A percentile compares a stretch with the other conserved stretches of the same genome.
Conservation (phyloP, 2,329 filamentous ascomycete species). For the Thyridium curvatum region DNA sequence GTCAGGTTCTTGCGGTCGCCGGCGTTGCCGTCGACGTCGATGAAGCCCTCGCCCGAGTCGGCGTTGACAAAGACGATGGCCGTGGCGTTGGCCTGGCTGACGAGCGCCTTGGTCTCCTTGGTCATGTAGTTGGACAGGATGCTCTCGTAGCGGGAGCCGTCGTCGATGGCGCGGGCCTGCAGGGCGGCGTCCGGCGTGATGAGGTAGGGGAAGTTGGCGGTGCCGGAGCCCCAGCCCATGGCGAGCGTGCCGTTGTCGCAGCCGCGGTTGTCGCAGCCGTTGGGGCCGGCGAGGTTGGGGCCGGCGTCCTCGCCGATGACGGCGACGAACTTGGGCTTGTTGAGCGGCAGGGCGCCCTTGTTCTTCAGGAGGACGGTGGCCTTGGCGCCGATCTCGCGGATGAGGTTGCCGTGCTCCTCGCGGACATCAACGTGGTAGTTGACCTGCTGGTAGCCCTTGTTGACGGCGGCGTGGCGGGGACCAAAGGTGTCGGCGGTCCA, state of each 20-base stretch:
- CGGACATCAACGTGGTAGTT: conserved; percentile 84
- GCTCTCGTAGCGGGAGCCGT: conserved; percentile 56
- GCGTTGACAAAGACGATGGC: conserved; percentile 89
- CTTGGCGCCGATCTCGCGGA: conserved; percentile 71
- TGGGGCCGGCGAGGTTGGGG: conserved; percentile 66
- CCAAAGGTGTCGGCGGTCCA: conserved; percentile 78
- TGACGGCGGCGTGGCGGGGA: conserved; percentile 60
- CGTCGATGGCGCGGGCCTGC: conserved; percentile 52
- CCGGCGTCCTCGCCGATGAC: conserved; percentile 82
- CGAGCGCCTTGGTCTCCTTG: conserved; percentile 53
- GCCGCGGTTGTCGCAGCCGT: conserved; percentile 66
- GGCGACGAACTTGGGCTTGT: conserved; percentile 66
- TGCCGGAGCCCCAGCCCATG: conserved; percentile 77
- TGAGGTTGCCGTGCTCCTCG: conserved; percentile 62
- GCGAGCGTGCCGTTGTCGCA: conserved; percentile 57
- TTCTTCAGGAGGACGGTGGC: conserved; percentile 92
- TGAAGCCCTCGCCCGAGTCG: conserved; percentile 80
- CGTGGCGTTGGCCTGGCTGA: conserved; percentile 57
- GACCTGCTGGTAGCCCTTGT: conserved; percentile 59
- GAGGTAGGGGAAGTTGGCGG: conserved; percentile 68
- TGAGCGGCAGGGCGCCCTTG: conserved; percentile 66
- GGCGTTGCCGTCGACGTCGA: conserved; percentile 72
- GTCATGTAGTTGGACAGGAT: conserved; percentile 60
- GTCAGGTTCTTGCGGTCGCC: conserved; percentile 93
- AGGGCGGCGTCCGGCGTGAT: conserved; percentile 68